These are phyloP conservation scores for Exserohilum rostratum DNA, from an alignment of 2,329 filamentous ascomycete species.

Conservation along the genomic window DNA sequence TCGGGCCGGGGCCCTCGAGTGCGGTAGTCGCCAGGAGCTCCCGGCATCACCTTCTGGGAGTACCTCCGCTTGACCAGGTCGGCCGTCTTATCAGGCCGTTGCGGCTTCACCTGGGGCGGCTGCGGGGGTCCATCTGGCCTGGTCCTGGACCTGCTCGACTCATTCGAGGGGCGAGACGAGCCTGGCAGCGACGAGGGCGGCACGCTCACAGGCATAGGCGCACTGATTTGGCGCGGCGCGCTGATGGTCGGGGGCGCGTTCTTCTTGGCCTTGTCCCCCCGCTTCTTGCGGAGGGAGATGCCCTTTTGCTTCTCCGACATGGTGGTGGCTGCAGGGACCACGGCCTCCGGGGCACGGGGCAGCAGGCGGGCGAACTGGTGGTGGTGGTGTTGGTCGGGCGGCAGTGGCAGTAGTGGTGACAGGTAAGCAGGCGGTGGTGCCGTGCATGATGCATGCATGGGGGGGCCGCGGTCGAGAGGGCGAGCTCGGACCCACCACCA, in stretches of 20 bases:
- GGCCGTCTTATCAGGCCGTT: conserved; percentile 61
- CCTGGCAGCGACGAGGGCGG: conserved; percentile 41
- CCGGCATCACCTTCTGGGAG: conserved; percentile 86
- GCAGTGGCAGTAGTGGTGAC: conserved; percentile 5
- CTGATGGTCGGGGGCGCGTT: conserved; percentile 57
- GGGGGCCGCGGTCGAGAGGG: conserved; percentile 16
- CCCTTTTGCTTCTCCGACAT: conserved; percentile 61
- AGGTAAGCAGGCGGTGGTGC: conserved; percentile 12
- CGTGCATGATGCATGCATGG: conserved; percentile 9
- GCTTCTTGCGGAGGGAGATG: conserved; percentile 69
- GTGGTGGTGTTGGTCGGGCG: not conserved
- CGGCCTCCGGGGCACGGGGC: not conserved
- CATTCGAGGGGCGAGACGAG: conserved; percentile 47
- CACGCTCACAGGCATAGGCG: conserved; percentile 44
- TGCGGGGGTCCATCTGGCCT: conserved; percentile 32
- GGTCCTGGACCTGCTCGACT: conserved; percentile 43
- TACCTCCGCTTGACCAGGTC: conserved; percentile 95
- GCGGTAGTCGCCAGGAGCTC: conserved; percentile 69
- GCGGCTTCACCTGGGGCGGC: conserved; percentile 46
- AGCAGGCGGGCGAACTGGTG: not conserved
- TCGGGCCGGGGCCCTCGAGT: conserved; percentile 67
- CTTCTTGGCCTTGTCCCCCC: conserved; percentile 60
- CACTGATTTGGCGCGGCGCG: conserved; percentile 61
- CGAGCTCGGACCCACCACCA: conserved; percentile 33
- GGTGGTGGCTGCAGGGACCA: conserved; percentile 28